Conservation (phyloP, 1,284 basidiomycete species). For the Thecaphora thlaspeos region DNA sequence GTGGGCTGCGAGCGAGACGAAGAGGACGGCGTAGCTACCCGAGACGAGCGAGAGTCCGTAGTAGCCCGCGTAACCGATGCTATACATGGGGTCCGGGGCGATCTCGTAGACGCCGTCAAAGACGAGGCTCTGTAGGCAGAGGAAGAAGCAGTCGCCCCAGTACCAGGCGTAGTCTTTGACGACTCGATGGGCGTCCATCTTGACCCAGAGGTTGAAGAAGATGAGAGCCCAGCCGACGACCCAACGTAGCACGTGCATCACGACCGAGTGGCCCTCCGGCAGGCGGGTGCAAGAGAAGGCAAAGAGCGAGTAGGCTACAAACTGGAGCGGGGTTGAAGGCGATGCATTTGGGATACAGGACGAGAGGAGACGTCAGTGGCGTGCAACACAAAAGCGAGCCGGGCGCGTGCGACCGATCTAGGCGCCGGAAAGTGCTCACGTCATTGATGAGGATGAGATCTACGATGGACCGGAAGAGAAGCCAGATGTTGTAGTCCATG, state of each 20-base stretch:
- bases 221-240: constrained; percentile 79
- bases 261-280: constrained; percentile 69
- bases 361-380: not conserved
- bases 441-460: constrained; percentile 89
- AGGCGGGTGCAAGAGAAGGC: constrained; percentile 74
- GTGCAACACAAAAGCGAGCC: no score
- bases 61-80: constrained; percentile 71
- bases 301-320: constrained; percentile 91
- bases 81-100: constrained; percentile 86
- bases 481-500: constrained; percentile 65
- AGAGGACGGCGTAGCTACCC: constrained; percentile 86
- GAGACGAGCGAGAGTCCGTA: constrained; percentile 89
- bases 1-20: constrained; percentile 87
- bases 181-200: constrained; percentile 92
- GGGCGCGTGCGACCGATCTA: no score
- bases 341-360: no score
- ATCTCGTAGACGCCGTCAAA: constrained; percentile 98
- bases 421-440: constrained; percentile 8
- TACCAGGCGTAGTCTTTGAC: constrained; percentile 81
- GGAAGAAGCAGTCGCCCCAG: constrained; percentile 97
- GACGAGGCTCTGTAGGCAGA: constrained; percentile 70
- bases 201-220: constrained; percentile 96
- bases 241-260: constrained; percentile 82
- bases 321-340: constrained; percentile 66
- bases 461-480: constrained; percentile 86